These are phyloP conservation scores for Calonectria naviculata DNA, from an alignment of 2,329 filamentous ascomycete genomes.

Conservation along the genomic window DNA sequence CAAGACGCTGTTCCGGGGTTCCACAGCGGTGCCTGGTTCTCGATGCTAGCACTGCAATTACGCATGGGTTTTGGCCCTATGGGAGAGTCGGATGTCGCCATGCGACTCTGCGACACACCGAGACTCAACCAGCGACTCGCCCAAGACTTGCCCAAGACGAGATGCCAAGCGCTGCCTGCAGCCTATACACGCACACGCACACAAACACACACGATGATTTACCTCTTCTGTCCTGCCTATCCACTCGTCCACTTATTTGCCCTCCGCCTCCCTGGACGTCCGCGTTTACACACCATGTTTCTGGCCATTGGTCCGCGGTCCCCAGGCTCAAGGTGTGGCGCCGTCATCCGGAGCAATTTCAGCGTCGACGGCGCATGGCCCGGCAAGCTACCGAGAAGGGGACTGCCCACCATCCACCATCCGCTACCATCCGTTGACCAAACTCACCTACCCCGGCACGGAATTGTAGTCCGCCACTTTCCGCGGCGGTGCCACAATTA, in stretches of 20 bases:
- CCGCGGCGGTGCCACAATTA: background rate
- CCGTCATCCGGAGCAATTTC: background rate
- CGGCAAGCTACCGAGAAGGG: background rate
- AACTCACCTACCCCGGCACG: no score
- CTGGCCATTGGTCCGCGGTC: background rate
- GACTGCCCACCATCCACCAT: background rate
- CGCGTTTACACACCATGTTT: background rate
- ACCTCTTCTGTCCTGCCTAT: background rate
- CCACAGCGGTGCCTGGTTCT: background rate
- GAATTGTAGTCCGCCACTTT: no score
- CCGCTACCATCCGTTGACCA: no score
- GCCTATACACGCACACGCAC: no score
- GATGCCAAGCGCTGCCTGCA: no score
- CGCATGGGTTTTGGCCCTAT: background rate
- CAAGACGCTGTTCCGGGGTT: background rate
- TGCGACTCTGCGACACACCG: no score
- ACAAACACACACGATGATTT: background rate
- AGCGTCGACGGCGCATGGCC: conserved; percentile 1
- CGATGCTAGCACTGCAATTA: background rate
- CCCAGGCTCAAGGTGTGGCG: background rate
- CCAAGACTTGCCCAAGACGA: background rate
- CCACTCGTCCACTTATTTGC: background rate
- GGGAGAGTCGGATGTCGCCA: background rate
- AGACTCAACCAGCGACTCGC: no score
- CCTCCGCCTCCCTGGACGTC: background rate